A percentile compares a stretch with the other conserved stretches of the same genome.
Evolutionary conservation across 2,329 filamentous ascomycete species (phyloP).

Genomic region (Neofusicoccum parvum): DNA sequence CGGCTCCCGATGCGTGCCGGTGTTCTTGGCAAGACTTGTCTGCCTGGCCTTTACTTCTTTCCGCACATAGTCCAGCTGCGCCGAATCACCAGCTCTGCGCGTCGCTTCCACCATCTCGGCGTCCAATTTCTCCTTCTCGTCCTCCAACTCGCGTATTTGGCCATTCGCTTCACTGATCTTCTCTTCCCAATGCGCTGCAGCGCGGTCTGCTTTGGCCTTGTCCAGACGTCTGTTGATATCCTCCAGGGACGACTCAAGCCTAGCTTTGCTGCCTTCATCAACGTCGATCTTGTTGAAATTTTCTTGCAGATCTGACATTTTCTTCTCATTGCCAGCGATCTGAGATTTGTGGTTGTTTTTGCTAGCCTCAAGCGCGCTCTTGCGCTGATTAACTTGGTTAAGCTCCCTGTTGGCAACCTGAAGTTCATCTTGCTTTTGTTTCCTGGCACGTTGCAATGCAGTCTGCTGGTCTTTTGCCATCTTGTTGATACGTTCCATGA

Average conservation of each 20-base stretch:
- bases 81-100: constrained; percentile 76
- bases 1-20: constrained; percentile 71
- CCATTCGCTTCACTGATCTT: constrained; percentile 68
- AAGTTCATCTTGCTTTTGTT: constrained; percentile 73
- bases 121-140: constrained; percentile 70
- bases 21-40: constrained; percentile 75
- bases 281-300: constrained; percentile 73
- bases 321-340: constrained; percentile 73
- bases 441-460: constrained; percentile 72
- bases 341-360: constrained; percentile 74
- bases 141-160: constrained; percentile 70
- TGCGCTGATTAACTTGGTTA: constrained; percentile 72
- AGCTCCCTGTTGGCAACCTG: constrained; percentile 72
- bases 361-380: constrained; percentile 71
- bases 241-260: constrained; percentile 72
- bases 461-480: constrained; percentile 76
- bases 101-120: constrained; percentile 84
- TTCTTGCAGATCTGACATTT: constrained; percentile 65
- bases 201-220: constrained; percentile 64
- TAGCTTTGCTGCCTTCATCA: constrained; percentile 81
- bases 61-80: constrained; percentile 79
- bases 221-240: constrained; percentile 67
- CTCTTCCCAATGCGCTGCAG: constrained; percentile 67
- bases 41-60: constrained; percentile 76
- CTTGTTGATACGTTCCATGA: constrained; percentile 76